A percentile compares a stretch with the other conserved stretches of the same genome.
Evolutionary conservation across 768 basidiomycete genomes (phyloP).

Genomic region (Leccinellum albellum): DNA sequence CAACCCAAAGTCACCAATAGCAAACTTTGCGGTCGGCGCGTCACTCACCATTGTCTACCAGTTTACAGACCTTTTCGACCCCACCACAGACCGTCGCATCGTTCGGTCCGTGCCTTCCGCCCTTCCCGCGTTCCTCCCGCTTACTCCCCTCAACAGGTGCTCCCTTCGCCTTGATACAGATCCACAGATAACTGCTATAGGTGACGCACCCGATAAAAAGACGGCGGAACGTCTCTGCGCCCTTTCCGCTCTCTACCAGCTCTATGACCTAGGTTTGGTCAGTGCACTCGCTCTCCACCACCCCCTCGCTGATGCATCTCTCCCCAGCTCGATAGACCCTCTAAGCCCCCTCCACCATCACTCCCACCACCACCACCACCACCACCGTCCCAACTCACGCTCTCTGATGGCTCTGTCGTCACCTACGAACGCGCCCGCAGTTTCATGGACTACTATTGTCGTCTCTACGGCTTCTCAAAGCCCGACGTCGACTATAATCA

Average conservation of each 20-base stretch:
- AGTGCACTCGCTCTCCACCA: constrained; percentile 26
- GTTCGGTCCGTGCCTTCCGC: constrained; percentile 17
- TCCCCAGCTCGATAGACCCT: constrained; percentile 27
- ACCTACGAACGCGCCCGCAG: constrained; percentile 70
- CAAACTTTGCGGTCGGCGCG: constrained; percentile 35
- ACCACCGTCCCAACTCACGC: constrained; percentile 24
- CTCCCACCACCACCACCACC: constrained; percentile 1
- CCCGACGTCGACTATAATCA: constrained; percentile 64
- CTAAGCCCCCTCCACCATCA: constrained; percentile 13
- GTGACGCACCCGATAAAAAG: constrained; percentile 56
- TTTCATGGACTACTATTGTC: constrained; percentile 96
- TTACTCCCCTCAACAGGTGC: constrained; percentile 13
- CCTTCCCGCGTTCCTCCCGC: neutral
- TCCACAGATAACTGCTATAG: constrained; percentile 52
- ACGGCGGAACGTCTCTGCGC: constrained; percentile 75
- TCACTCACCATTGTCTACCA: constrained; percentile 16
- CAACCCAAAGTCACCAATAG: constrained; percentile 53
- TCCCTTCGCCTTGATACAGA: constrained; percentile 25
- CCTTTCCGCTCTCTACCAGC: constrained; percentile 67
- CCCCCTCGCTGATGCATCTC: constrained; percentile 1
- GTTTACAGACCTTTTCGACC: constrained; percentile 12
- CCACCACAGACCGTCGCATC: constrained; percentile 10
- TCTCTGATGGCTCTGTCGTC: constrained; percentile 65
- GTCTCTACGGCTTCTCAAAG: constrained; percentile 65
- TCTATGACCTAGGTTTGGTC: constrained; percentile 62